Base-by-base conservation (phyloP, 1,284 basidiomycete genomes). In the Ustilago hordei region DNA sequence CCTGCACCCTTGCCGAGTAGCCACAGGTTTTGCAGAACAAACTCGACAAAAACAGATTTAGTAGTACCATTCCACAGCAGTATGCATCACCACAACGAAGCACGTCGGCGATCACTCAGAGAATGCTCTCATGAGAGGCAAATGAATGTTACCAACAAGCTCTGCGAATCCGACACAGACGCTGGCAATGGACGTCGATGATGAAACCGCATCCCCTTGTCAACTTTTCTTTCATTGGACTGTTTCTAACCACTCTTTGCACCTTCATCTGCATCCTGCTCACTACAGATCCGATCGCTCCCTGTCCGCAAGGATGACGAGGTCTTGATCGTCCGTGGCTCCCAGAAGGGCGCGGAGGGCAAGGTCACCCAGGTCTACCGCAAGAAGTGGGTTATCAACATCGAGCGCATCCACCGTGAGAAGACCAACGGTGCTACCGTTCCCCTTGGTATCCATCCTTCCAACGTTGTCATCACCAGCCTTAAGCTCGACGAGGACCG, bases 301-400 rank as follows among this genome's bases (percentile, higher is more conserved):
- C 95, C 97, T 72, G 91, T 99, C 86, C 93, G 95, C 87, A 98
- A 98, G 89, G 96, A 98, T 85, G 97, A 98, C 88, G 96, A 98
- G 89, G 97, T 99, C 76, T 90, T 93, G 86, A 95, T 99, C 85
- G 94, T 98, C 72, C 86, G 87, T 62, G 87, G 87, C 48, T 81
- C 81, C 90, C 94, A 82, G 91, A 96, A 78, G 92, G 95, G 88
- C 60, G 65, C 80, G 36, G 97, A 99, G 90, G 97, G 97, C 66
- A 76, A 78, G 66, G 85, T 88, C 65, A 80, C 81, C 61, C 86
- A 87, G 79, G 95, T 98, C 77, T 98, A 98, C 91, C 93, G 96
- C 87, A 98, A 98, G 93, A 98, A 98, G 89, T 98, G 94, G 93
- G 94, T 98, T 69, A 93, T 99, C 88, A 93, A 98, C 89, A 93